phyloP scores from a whole-genome alignment of 2,329 filamentous ascomycete species.

The Colletotrichum tropicale region DNA sequence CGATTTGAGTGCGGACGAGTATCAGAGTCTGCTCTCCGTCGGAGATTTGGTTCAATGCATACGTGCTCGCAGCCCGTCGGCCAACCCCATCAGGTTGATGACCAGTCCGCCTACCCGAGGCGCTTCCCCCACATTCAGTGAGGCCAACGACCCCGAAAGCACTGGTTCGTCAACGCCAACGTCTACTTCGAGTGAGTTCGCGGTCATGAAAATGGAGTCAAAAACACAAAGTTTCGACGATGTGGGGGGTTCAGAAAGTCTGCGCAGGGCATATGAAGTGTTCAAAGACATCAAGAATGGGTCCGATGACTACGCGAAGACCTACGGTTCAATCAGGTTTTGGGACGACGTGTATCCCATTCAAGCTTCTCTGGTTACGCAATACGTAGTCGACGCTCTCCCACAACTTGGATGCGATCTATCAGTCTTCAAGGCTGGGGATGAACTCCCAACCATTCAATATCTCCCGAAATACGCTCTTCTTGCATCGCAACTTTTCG shows the following conservation, averaged over 20 bases:
- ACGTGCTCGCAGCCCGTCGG: not conserved
- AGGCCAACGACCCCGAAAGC: not conserved
- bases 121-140: not conserved
- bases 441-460: constrained; percentile 23
- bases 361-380: constrained; percentile 31
- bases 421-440: constrained; percentile 19
- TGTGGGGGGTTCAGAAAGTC: not conserved
- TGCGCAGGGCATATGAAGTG: not conserved
- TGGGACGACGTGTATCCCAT: constrained; percentile 28
- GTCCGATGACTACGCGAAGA: not conserved
- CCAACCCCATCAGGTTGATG: not conserved
- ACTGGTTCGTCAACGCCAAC: not conserved
- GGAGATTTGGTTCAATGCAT: not conserved
- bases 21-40: not conserved
- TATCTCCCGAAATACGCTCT: constrained; percentile 27
- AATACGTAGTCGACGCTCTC: constrained; percentile 37
- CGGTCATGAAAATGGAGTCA: not conserved
- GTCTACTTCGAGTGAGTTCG: not conserved
- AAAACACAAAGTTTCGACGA: not conserved
- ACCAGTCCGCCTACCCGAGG: not conserved
- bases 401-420: constrained; percentile 30
- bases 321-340: constrained; percentile 22
- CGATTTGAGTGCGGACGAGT: not conserved
- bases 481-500: constrained; percentile 30
- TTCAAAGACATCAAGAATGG: not conserved